These are phyloP conservation scores for Rutidosis leptorrhynchoides DNA, from an alignment of 129 eudicot species.

Conservation along the genomic window DNA sequence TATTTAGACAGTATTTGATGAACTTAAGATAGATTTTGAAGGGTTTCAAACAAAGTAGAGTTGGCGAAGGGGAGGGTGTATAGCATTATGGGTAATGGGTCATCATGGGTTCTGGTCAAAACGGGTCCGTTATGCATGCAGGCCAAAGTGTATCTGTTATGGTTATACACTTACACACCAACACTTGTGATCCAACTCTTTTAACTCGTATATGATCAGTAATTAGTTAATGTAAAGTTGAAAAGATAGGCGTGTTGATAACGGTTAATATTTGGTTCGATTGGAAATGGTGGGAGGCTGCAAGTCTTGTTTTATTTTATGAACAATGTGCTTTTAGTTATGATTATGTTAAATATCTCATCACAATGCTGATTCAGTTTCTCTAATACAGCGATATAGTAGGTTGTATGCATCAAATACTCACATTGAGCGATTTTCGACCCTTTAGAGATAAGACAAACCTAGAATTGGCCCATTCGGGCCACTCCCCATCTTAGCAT, in stretches of 20 bases:
- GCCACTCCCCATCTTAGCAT: too few relatives aligned
- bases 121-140: not conserved
- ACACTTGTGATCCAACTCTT: too few relatives aligned
- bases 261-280: not conserved
- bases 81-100: not conserved
- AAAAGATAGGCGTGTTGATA: not conserved
- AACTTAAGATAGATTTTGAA: too few relatives aligned
- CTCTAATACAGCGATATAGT: not conserved
- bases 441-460: not conserved
- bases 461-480: not conserved
- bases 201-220: not conserved
- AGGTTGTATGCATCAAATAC: not conserved
- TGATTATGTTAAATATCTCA: too few relatives aligned
- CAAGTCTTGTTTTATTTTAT: not conserved
- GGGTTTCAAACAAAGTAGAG: too few relatives aligned
- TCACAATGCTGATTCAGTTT: not conserved
- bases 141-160: not conserved
- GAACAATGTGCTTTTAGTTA: not conserved
- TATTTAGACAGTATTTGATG: too few relatives aligned
- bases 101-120: not conserved
- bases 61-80: too few relatives aligned
- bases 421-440: not conserved
- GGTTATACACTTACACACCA: not conserved
- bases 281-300: not conserved
- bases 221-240: not conserved